Evolutionary conservation across 805 yeast genomes (phyloP).

Genomic region (Scheffersomyces stipitis): DNA sequence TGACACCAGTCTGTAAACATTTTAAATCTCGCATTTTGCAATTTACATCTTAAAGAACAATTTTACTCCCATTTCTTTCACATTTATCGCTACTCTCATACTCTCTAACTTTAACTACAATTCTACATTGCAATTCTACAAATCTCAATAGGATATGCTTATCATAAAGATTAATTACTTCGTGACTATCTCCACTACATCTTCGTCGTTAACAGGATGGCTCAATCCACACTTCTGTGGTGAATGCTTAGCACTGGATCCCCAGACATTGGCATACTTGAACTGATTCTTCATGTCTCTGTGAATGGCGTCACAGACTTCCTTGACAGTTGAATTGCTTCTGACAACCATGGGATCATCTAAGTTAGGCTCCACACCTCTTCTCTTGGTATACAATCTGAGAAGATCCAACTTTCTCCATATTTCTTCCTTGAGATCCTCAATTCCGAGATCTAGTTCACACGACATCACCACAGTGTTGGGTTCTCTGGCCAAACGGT

Average conservation of each 20-base stretch:
- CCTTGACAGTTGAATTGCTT: conserved; percentile 72
- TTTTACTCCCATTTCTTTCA: no score
- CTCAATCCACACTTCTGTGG: conserved; percentile 94
- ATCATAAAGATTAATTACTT: conserved; percentile 44
- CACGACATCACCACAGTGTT: conserved; percentile 94
- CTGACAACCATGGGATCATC: conserved; percentile 91
- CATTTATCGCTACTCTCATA: neutral
- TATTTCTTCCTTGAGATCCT: conserved; percentile 86
- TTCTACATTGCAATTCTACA: no score
- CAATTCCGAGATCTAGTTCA: conserved; percentile 80
- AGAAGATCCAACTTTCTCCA: conserved; percentile 85
- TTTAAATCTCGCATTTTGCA: no score
- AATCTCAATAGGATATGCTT: neutral
- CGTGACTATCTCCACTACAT: conserved; percentile 87
- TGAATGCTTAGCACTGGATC: conserved; percentile 88
- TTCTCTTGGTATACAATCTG: conserved; percentile 82
- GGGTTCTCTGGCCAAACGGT: conserved; percentile 87
- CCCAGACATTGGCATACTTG: conserved; percentile 96
- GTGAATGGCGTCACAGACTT: conserved; percentile 89
- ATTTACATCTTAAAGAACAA: no score
- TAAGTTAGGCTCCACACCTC: conserved; percentile 81
- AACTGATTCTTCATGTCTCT: conserved; percentile 89
- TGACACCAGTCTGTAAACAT: no score
- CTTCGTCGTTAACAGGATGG: conserved; percentile 87
- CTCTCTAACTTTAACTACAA: neutral